Evolutionary conservation across 768 basidiomycete species (phyloP).

Genomic region (Xanthoconium stramineum): DNA sequence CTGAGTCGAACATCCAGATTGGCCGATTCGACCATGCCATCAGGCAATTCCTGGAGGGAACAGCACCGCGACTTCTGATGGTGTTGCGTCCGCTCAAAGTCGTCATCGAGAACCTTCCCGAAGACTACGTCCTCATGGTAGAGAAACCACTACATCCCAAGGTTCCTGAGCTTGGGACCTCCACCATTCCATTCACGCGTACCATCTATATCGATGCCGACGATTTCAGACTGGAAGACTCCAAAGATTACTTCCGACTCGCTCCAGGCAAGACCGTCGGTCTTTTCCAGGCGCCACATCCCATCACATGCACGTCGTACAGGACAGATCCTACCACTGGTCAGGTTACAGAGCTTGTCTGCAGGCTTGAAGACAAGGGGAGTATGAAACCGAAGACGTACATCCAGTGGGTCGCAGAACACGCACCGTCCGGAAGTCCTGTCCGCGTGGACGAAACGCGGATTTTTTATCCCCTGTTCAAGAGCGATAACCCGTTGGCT

Average conservation of each 20-base stretch:
- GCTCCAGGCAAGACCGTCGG: slow-evolving; percentile 98
- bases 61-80: slow-evolving; percentile 87
- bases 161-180: slow-evolving; percentile 80
- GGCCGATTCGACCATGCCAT: slow-evolving; percentile 88
- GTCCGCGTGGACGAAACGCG: slow-evolving; percentile 86
- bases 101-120: slow-evolving; percentile 85
- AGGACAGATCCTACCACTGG: slow-evolving; percentile 71
- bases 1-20: slow-evolving; percentile 78
- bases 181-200: slow-evolving; percentile 80
- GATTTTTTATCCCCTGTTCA: slow-evolving; percentile 91
- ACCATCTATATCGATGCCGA: slow-evolving; percentile 89
- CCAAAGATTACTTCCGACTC: slow-evolving; percentile 94
- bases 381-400: slow-evolving; percentile 85
- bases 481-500: slow-evolving; percentile 80
- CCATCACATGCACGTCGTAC: slow-evolving; percentile 91
- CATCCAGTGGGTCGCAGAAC: slow-evolving; percentile 96
- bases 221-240: slow-evolving; percentile 90
- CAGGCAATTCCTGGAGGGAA: slow-evolving; percentile 84
- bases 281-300: slow-evolving; percentile 87
- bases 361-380: slow-evolving; percentile 70
- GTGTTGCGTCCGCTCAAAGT: slow-evolving; percentile 88
- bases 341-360: slow-evolving; percentile 74
- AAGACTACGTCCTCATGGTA: slow-evolving; percentile 77
- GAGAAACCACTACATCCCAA: slow-evolving; percentile 96
- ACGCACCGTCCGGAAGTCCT: slow-evolving; percentile 72